Evolutionary conservation across 1,284 basidiomycete genomes (phyloP), one percentile per base, ranked within the genome.

Genomic region (Neonothopanus nambi): DNA sequence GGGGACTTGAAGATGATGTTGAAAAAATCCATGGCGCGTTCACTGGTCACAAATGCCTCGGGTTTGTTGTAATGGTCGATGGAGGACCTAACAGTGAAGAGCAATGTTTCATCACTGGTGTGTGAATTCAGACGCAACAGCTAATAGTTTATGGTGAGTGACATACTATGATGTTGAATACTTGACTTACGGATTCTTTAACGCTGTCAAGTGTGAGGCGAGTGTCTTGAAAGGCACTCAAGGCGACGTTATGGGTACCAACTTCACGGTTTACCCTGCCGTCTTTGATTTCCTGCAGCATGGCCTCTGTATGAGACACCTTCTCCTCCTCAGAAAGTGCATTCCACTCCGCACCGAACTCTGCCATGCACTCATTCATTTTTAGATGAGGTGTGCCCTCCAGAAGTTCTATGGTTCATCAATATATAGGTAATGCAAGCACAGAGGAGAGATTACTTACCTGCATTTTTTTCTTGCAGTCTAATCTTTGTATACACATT

Each of bases 151-250:
- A 36, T 5, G 11, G 26, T 28, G 36, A 30, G 28, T 36, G 17
- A 51, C 15, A 18, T 23, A 21, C 24, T 18, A 20, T 4, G 7
- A 26, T n/a, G 24, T n/a, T 20, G 42, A 41, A 26, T n/a, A 45
- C 15, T 49, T 13, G 20, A 47, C 30, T 20, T 20, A 12, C 21
- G 36, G 18, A 37, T 23, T 52, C 43, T 26, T 52, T 17, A 12
- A 58, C 18, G 13, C 28, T 18, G 17, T 43, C 37, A 26, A 58
- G 36, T 3, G 45, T 52, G 13, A 35, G 28, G 24, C 38, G 23
- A 18, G 54, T 40, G 44, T 56, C 57, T 9, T 56, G 54, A 33
- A 44, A 56, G 39, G 57, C 48, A 35, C 37, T 41, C 11, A 49
- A 24, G 13, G 51, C 20, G 5, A 41, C 41, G 17, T 56, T 52